phyloP scores from a whole-genome alignment of 163 green algal species.

The Volvox carteri region DNA sequence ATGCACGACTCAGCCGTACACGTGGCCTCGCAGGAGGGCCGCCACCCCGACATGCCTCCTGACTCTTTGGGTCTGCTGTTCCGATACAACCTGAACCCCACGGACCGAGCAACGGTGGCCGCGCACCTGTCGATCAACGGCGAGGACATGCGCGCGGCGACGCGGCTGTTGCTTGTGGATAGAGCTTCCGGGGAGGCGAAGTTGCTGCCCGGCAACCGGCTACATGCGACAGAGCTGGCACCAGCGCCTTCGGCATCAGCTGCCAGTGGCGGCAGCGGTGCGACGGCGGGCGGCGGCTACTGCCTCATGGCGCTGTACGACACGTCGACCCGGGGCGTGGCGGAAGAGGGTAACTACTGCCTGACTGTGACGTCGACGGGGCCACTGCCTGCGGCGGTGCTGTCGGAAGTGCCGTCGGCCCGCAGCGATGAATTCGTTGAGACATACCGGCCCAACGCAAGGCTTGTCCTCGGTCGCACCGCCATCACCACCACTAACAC shows the following conservation, averaged over 20 bases:
- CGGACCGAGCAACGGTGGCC: constrained; percentile 52
- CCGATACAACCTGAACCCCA: constrained; percentile 65
- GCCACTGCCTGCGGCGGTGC: neutral
- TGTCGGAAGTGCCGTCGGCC: constrained; percentile 50
- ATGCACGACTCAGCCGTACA: neutral
- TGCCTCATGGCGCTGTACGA: constrained; percentile 71
- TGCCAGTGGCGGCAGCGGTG: neutral
- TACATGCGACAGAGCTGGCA: constrained; percentile 64
- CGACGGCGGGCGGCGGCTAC: constrained; percentile 55
- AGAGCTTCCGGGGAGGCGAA: constrained; percentile 56
- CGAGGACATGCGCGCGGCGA: constrained; percentile 61
- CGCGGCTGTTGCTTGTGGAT: constrained; percentile 72
- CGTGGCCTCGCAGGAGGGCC: constrained; percentile 43
- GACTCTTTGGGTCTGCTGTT: constrained; percentile 59
- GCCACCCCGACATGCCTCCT: constrained; percentile 34
- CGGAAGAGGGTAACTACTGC: constrained; percentile 60
- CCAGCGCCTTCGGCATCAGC: neutral
- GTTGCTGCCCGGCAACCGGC: constrained; percentile 41
- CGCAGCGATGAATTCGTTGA: constrained; percentile 59
- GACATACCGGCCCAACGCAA: constrained; percentile 67
- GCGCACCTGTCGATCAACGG: constrained; percentile 47
- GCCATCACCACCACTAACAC: constrained; percentile 41
- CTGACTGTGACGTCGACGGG: constrained; percentile 59
- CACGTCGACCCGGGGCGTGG: neutral
- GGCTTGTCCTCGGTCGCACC: constrained; percentile 56